phyloP scores from a whole-genome alignment of 768 basidiomycete genomes.

The Xerocomus brunneocitrinus region DNA sequence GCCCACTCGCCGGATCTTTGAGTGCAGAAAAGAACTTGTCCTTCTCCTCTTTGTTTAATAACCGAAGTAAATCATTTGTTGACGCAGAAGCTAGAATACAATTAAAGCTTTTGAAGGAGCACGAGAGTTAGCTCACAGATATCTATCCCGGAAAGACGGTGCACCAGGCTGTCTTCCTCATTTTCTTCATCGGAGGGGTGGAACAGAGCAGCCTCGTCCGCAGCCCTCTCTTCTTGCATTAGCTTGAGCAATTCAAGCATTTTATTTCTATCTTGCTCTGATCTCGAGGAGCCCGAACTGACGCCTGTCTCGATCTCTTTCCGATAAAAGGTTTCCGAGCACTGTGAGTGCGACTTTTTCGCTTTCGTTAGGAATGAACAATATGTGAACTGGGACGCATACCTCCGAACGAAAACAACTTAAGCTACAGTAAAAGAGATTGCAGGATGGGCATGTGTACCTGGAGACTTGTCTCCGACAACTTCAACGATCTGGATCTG shows the following conservation, averaged over 20 bases:
- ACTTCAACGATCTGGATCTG: constrained; percentile 34
- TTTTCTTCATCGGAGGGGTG: constrained; percentile 36
- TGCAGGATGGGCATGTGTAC: constrained; percentile 81
- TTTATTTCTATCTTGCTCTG: constrained; percentile 50
- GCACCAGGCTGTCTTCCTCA: constrained; percentile 42
- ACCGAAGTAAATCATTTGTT: constrained; percentile 54
- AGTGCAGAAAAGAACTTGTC: constrained; percentile 56
- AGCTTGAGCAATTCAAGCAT: constrained; percentile 70
- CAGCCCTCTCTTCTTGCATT: constrained; percentile 59
- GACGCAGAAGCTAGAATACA: constrained; percentile 46
- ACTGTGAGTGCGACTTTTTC: constrained; percentile 54
- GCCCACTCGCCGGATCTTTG: constrained; percentile 55
- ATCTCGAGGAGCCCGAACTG: constrained; percentile 48
- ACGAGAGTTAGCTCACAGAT: constrained; percentile 44
- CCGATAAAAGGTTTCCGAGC: constrained; percentile 80
- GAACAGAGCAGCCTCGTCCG: constrained; percentile 33
- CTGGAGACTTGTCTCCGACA: constrained; percentile 72
- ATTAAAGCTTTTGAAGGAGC: neutral
- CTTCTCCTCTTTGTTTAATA: constrained; percentile 57
- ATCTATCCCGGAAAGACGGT: constrained; percentile 53
- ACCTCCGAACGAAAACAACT: constrained; percentile 75
- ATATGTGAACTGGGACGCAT: constrained; percentile 19
- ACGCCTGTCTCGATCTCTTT: constrained; percentile 68
- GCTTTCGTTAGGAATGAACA: neutral
- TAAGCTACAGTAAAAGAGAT: constrained; percentile 75